Evolutionary conservation across 2,329 filamentous ascomycete genomes (phyloP).

Genomic region (Fusarium fujikuroi): DNA sequence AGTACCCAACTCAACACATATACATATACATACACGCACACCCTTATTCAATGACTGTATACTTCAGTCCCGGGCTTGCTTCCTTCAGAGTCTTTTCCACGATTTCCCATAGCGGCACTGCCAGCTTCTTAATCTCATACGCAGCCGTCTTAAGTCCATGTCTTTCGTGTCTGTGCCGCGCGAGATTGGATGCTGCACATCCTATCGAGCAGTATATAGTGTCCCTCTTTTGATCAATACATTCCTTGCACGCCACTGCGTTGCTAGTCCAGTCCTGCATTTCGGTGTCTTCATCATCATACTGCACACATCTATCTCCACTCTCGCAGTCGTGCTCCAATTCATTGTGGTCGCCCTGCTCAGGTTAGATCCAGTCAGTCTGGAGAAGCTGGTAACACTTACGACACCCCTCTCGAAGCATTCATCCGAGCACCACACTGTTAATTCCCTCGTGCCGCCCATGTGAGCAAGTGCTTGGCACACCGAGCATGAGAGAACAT

Average conservation of each 20-base stretch:
- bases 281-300: constrained; percentile 53
- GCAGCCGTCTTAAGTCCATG: constrained; percentile 45
- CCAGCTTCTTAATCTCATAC: constrained; percentile 38
- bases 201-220: constrained; percentile 54
- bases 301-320: constrained; percentile 53
- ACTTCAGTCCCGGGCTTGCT: constrained; percentile 49
- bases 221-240: constrained; percentile 51
- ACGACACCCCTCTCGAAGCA: constrained; percentile 57
- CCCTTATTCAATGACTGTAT: constrained; percentile 35
- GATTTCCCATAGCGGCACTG: constrained; percentile 39
- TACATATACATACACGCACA: background rate
- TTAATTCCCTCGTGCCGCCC: constrained; percentile 50
- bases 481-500: constrained; percentile 56
- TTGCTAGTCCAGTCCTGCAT: constrained; percentile 50
- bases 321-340: constrained; percentile 56
- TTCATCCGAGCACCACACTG: constrained; percentile 58
- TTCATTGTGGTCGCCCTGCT: constrained; percentile 53
- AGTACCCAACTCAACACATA: background rate
- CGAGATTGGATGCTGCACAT: constrained; percentile 57
- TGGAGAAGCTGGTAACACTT: constrained; percentile 35
- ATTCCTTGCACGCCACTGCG: constrained; percentile 56
- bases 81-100: constrained; percentile 45
- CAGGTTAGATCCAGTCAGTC: constrained; percentile 37
- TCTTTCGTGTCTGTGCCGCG: constrained; percentile 50
- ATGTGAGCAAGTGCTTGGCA: constrained; percentile 57